Evolutionary conservation across 2,329 filamentous ascomycete genomes (phyloP), one percentile per base, ranked within the genome.

Genomic region (Chaetomiaceae sp.): DNA sequence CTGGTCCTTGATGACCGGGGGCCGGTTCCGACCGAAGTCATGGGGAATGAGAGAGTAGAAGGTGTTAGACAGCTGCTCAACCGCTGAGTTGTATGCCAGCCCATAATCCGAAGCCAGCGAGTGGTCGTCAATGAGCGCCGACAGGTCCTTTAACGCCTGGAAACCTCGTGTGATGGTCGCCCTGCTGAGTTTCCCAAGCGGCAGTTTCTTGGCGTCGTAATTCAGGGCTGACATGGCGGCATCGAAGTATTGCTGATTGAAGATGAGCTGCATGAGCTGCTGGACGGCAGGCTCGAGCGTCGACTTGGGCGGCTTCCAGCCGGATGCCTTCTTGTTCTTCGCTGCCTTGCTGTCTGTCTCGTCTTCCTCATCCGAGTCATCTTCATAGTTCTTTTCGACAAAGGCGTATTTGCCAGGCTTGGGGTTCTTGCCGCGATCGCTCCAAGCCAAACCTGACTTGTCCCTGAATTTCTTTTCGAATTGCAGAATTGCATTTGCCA

Each of bases 41-140:
- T 95, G 90, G 0, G 90, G 90, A 56, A 96, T 95, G 36, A 87
- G 73, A 0, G 86, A 87, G 67, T 91, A 94, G 69, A 89, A 95
- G 10, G 76, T 72, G 62, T 95, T 91, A 29, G 89, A 91, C 2
- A 92, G 72, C 0, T 79, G 65, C 60, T 87, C 82, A 1, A 78
- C 76, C 0, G 81, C 80, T 1, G 58, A 38, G 5, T 48, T 21
- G 25, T 73, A 65, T 2, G 56, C 54, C 36, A 65, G 72, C 4
- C 64, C 62, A 63, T 81, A 78, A 37, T 71, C 65, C 10, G 69
- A 67, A 0, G 80, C 79, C 0, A 80, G 66, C 4, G 65, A 62
- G 0, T 73, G 70, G 54, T 83, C 72, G 32, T 81, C 72, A n/a
- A 92, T 69, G 4, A 90, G 71, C 4, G 77, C 81, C 1, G 87